Evolutionary conservation across 306 rosid species (phyloP).

Genomic region (Phaseolus lunatus): DNA sequence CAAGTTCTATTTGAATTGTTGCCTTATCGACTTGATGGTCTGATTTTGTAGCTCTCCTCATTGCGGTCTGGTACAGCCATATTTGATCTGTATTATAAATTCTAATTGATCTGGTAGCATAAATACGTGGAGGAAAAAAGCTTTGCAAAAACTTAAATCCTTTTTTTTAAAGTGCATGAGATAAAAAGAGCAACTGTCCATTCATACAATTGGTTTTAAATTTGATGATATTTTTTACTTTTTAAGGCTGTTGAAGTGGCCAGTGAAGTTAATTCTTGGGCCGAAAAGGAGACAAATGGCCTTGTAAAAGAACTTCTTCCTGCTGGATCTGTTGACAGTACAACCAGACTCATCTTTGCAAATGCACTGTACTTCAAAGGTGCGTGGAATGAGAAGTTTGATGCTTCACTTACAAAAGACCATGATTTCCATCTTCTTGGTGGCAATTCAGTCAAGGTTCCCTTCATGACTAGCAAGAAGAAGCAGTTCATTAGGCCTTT

Average conservation of each 20-base stretch:
- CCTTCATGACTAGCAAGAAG: constrained; percentile 74
- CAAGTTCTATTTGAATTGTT: not conserved
- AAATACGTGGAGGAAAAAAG: not conserved
- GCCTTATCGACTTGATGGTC: not conserved
- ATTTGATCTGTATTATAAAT: not conserved
- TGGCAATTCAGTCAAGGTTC: constrained; percentile 67
- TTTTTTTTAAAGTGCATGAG: constrained; percentile 11
- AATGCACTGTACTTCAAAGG: constrained; percentile 91
- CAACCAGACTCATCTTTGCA: constrained; percentile 67
- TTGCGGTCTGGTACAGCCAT: constrained; percentile 7
- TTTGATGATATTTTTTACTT: constrained; percentile 20
- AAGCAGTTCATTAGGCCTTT: constrained; percentile 56
- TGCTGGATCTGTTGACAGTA: constrained; percentile 55
- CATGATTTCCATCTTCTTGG: constrained; percentile 66
- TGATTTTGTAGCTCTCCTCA: constrained; percentile 1
- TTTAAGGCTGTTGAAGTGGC: constrained; percentile 68
- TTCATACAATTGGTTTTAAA: not conserved
- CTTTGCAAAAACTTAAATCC: not conserved
- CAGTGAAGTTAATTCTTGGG: constrained; percentile 76
- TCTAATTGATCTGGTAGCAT: not conserved
- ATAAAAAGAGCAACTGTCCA: not conserved
- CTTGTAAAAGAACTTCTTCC: constrained; percentile 76
- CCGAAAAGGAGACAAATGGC: constrained; percentile 73
- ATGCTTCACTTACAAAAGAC: constrained; percentile 63
- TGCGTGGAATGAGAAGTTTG: constrained; percentile 68